phyloP scores from a whole-genome alignment of 2,329 filamentous ascomycete species.

The Macroventuria anomochaeta region DNA sequence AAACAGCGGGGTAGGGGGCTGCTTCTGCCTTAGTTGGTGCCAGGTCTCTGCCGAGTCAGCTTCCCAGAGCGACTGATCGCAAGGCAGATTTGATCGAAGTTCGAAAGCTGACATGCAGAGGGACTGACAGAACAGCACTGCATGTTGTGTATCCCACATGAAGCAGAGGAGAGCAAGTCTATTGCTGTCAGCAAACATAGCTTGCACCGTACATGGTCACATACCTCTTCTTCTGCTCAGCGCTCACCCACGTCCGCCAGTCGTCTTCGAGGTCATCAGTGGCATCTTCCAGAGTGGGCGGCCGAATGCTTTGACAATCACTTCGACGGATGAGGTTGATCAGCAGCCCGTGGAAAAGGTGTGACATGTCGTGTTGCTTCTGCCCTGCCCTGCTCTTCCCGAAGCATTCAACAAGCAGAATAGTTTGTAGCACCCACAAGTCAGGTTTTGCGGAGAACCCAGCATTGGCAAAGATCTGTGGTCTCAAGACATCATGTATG shows the following conservation, averaged over 20 bases:
- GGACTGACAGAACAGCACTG: conserved; percentile 69
- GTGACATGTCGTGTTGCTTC: conserved; percentile 68
- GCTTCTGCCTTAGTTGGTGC: conserved; percentile 52
- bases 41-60: conserved; percentile 61
- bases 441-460: conserved; percentile 65
- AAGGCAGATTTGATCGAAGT: conserved; percentile 63
- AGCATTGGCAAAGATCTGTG: conserved; percentile 64
- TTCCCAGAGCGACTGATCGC: conserved; percentile 63
- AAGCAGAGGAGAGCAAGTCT: conserved; percentile 66
- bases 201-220: background rate
- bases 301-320: conserved; percentile 57
- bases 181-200: background rate
- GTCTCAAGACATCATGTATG: conserved; percentile 66
- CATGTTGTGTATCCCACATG: conserved; percentile 71
- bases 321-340: conserved; percentile 63
- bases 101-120: conserved; percentile 72
- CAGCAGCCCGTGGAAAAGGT: conserved; percentile 63
- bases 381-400: conserved; percentile 68
- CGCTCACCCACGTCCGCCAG: conserved; percentile 62
- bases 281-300: conserved; percentile 44
- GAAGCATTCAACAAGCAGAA: conserved; percentile 69
- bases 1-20: conserved; percentile 53
- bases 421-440: conserved; percentile 67
- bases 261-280: conserved; percentile 52
- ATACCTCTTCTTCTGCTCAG: conserved; percentile 65